Percentiles rank a stretch among this genome's conserved stretches.
Evolutionary conservation across 2,329 filamentous ascomycete species (phyloP).

Genomic region (Aspergillus aculeatinus): DNA sequence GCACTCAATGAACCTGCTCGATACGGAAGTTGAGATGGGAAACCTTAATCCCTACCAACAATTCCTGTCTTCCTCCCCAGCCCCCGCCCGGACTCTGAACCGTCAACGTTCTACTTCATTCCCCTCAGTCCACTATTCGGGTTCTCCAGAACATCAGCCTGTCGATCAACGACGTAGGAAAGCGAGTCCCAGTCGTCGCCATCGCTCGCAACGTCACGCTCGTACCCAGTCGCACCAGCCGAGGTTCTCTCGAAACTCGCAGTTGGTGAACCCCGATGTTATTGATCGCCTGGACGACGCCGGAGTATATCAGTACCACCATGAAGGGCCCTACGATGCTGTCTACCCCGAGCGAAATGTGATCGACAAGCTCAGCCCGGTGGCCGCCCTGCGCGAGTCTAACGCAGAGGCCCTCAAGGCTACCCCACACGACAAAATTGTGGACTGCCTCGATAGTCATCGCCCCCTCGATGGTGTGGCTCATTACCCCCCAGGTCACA

Average conservation of each 20-base stretch:
- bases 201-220: conserved; percentile 15
- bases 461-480: conserved; percentile 80
- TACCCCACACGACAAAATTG: conserved; percentile 74
- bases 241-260: conserved; percentile 23
- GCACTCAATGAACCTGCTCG: conserved; percentile 23
- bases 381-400: conserved; percentile 71
- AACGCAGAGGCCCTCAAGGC: conserved; percentile 77
- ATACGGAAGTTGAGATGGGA: conserved; percentile 12
- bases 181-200: conserved; percentile 11
- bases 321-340: conserved; percentile 87
- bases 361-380: conserved; percentile 61
- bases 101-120: conserved; percentile 23
- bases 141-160: conserved; percentile 27
- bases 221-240: conserved; percentile 11
- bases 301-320: conserved; percentile 71
- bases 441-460: conserved; percentile 70
- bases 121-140: conserved; percentile 26
- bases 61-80: conserved; percentile 28
- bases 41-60: conserved; percentile 30
- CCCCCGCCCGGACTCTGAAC: conserved; percentile 15
- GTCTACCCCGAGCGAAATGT: conserved; percentile 72
- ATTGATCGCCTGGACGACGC: conserved; percentile 77
- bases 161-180: conserved; percentile 23
- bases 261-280: conserved; percentile 63
- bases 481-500: conserved; percentile 68